Base-by-base conservation (phyloP, 768 basidiomycete species). In the Cyclocybe aegerita region DNA sequence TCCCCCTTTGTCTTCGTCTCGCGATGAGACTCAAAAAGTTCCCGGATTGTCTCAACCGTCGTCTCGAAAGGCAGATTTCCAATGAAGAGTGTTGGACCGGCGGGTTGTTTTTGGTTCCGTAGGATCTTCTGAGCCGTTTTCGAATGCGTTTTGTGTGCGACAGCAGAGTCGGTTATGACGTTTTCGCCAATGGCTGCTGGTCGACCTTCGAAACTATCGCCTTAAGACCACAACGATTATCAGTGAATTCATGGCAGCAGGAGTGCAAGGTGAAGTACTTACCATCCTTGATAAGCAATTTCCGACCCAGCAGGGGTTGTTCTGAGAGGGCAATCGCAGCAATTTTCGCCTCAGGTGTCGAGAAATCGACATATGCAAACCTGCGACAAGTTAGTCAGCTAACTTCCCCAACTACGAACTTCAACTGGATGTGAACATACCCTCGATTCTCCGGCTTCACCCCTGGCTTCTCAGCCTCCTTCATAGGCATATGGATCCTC, bases 361-460 rank as follows among this genome's bases (percentile, higher is more conserved):
- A 78, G 65, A 98, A 97, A 70, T 98, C 96, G 51, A 98, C 89
- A 71, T 98, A 98, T 34, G 97, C 97, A 67, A 93, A 99, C 35
- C 96, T 98, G 51, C 11, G 50, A 8, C 17, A 35, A 16, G 32
- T 23, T 3, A 49, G 23, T 53, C 17, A 49, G 46, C n/a, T 23
- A 12, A 14, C 12, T 48, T 14, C 34, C 47, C 30, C 41, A 39
- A 15, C 43, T 15, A 50, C 42, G 36, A 30, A 52, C 45, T 9
- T 33, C 29, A 31, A 16, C 31, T 53, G 39, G 46, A 57, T 59
- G 64, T 57, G 53, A 30, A 73, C 85, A 58, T 48, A 91, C 92
- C 92, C 92, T 62, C 85, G 78, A 67, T 92, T 94, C 66, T 90
- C 86, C 55, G 74, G 73, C 55, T 77, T 76, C 45, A 73, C 62